Percentiles rank a stretch among this genome's conserved stretches.
phyloP scores from a whole-genome alignment of 441 rosid species.

The Flueggea neowawraea region DNA sequence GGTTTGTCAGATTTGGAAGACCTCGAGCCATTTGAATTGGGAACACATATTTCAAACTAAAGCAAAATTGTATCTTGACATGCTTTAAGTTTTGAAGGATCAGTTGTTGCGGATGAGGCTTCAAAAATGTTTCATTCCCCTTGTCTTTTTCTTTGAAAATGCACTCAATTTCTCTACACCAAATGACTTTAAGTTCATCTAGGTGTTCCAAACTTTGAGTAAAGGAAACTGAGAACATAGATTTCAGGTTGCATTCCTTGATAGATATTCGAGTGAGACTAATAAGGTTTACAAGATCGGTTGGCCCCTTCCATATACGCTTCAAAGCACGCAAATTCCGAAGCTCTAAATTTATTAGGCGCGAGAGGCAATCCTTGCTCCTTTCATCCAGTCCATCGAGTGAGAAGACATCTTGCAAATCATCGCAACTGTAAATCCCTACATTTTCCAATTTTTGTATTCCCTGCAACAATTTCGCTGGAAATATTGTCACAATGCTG shows the following conservation, averaged over 20 bases:
- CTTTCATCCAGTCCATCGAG: neutral
- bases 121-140: neutral
- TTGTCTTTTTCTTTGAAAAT: neutral
- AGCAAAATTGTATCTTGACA: neutral
- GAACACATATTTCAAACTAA: too few species aligned
- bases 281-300: slow-evolving; percentile 1
- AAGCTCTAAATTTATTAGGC: neutral
- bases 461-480: neutral
- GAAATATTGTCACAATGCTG: neutral
- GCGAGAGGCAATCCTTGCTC: neutral
- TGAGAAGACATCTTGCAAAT: slow-evolving; percentile 6
- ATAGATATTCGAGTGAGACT: neutral
- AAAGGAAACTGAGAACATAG: slow-evolving; percentile 5
- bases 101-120: too few species aligned
- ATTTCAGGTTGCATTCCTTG: neutral
- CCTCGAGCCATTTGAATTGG: neutral
- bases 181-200: neutral
- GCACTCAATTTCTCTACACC: slow-evolving; percentile 5
- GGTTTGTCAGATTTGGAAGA: slow-evolving; percentile 1
- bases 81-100: slow-evolving; percentile 3
- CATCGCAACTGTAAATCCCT: neutral
- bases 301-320: slow-evolving; percentile 13
- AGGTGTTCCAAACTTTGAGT: slow-evolving; percentile 9
- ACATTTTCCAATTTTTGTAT: neutral
- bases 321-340: neutral